Evolutionary conservation across 805 yeast species (phyloP).

Genomic region (Zygosaccharomyces gambellarensis): DNA sequence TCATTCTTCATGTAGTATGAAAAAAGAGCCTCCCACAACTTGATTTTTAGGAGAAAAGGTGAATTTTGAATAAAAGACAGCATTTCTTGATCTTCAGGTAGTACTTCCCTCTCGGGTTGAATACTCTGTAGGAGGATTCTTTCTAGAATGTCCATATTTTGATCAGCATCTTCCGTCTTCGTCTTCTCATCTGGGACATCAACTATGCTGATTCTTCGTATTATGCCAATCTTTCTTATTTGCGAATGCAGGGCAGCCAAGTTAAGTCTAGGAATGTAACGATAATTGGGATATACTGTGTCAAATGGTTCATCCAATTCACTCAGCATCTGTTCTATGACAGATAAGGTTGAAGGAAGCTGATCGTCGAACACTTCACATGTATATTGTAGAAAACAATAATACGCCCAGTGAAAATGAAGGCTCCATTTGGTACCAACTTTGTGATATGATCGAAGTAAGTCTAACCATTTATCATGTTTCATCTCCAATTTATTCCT

Average conservation of each 20-base stretch:
- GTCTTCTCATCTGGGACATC: constrained; percentile 49
- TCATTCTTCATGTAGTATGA: constrained; percentile 43
- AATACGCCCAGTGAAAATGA: constrained; percentile 46
- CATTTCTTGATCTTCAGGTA: constrained; percentile 47
- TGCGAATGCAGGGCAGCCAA: constrained; percentile 50
- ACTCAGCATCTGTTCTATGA: constrained; percentile 20
- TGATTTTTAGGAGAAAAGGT: constrained; percentile 60
- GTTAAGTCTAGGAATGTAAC: constrained; percentile 54
- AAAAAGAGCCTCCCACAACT: constrained; percentile 70
- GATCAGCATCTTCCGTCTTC: constrained; percentile 23
- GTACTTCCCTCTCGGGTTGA: constrained; percentile 9
- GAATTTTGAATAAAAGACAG: constrained; percentile 56
- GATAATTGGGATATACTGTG: constrained; percentile 53
- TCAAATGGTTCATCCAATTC: constrained; percentile 11
- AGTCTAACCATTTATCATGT: constrained; percentile 45
- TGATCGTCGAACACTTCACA: constrained; percentile 35
- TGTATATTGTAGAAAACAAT: constrained; percentile 42
- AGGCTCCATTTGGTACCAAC: constrained; percentile 20
- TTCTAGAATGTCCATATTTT: constrained; percentile 40
- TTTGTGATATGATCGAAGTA: constrained; percentile 31
- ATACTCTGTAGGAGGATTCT: constrained; percentile 38
- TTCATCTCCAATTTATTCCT: constrained; percentile 42
- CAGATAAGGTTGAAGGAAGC: constrained; percentile 26
- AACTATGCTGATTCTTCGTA: constrained; percentile 34
- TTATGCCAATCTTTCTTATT: constrained; percentile 64